Conservation (phyloP, 768 basidiomycete species). For the Pleurotus tuber-regium region DNA sequence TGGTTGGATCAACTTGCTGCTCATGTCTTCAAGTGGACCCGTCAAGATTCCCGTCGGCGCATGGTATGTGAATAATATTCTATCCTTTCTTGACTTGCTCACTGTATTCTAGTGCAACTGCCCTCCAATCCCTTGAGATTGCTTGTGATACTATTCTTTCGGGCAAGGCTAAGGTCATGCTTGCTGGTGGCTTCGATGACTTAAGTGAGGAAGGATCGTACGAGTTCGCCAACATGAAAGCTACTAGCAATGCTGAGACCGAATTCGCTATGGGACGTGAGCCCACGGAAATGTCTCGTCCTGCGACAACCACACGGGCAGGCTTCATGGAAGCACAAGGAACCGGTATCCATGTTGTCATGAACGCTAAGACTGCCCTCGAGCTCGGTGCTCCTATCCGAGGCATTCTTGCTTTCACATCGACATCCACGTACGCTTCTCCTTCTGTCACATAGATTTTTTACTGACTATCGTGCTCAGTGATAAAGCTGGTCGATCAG, state of each 20-base stretch:
- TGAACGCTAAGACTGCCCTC: conserved; percentile 95
- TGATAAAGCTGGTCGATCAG: conserved; percentile 97
- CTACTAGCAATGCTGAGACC: conserved; percentile 94
- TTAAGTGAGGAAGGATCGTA: conserved; percentile 97
- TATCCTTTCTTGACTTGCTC: conserved; percentile 7
- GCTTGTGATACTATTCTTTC: conserved; percentile 94
- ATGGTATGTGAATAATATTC: conserved; percentile 54
- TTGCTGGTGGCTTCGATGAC: conserved; percentile 98
- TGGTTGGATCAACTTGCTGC: conserved; percentile 94
- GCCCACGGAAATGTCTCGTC: conserved; percentile 98
- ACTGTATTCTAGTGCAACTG: conserved; percentile 69
- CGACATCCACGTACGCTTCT: conserved; percentile 82
- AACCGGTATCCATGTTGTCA: conserved; percentile 94
- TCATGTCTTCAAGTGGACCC: conserved; percentile 95
- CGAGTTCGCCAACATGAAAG: conserved; percentile 99
- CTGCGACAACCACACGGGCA: conserved; percentile 92
- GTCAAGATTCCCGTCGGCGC: conserved; percentile 99
- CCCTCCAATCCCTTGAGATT: conserved; percentile 96
- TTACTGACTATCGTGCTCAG: conserved; percentile 34
- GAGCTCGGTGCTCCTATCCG: conserved; percentile 93
- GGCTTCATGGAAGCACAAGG: conserved; percentile 99
- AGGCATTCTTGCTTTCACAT: conserved; percentile 92
- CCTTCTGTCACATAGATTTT: neutral
- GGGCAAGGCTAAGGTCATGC: conserved; percentile 99
- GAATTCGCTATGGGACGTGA: conserved; percentile 99